These are phyloP conservation scores for Betula pendula DNA, from an alignment of 306 rosid species.

Conservation along the genomic window DNA sequence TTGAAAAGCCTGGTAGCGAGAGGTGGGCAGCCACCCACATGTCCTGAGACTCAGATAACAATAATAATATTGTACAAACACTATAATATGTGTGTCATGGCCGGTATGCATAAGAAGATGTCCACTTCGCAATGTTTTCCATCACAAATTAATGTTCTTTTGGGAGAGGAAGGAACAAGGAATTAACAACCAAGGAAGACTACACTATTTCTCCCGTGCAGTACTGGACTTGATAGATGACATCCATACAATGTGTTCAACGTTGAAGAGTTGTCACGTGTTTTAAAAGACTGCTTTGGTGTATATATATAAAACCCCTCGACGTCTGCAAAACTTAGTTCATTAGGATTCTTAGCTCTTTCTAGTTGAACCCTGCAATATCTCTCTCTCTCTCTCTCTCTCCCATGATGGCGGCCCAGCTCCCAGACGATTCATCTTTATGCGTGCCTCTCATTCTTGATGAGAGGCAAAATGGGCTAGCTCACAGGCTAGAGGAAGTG, in stretches of 20 bases:
- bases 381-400: constrained; percentile 11
- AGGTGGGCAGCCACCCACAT: no score
- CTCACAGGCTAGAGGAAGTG: constrained; percentile 23
- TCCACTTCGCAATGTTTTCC: no score
- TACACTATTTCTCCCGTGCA: no score
- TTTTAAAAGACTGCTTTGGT: background rate
- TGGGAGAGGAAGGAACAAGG: background rate
- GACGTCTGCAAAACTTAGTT: background rate
- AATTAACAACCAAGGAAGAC: no score
- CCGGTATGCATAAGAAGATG: no score
- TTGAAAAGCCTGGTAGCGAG: no score
- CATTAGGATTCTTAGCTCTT: background rate
- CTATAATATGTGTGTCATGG: no score
- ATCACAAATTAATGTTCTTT: no score
- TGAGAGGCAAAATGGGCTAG: constrained; percentile 15
- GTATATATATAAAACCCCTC: background rate
- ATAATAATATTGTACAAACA: no score
- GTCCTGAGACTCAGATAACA: no score
- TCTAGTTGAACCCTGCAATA: background rate
- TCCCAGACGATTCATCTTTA: constrained; percentile 10
- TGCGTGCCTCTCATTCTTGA: constrained; percentile 32
- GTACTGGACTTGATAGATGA: background rate
- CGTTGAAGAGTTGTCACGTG: background rate
- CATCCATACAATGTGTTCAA: background rate
- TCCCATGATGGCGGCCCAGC: constrained; percentile 25